Conservation (phyloP, 305 asterid genomes). For the Fraxinus baroniana region DNA sequence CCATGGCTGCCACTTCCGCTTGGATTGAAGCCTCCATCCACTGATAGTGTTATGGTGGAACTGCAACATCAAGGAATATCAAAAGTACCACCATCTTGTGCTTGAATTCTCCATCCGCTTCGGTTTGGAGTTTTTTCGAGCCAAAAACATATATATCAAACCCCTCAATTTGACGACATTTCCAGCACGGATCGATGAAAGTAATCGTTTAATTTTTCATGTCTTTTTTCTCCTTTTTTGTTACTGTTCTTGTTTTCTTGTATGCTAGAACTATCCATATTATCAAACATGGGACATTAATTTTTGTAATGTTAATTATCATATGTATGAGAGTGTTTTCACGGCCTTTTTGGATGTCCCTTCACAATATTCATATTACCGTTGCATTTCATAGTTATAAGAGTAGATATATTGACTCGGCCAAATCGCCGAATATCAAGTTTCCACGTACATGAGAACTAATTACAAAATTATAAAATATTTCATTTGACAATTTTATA, state of each 20-base stretch:
- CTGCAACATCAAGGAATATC: conserved; percentile 78
- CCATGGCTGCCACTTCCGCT: conserved; percentile 93
- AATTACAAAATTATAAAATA: too few species aligned
- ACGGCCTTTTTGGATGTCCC: background rate
- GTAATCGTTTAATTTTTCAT: conserved; percentile 24
- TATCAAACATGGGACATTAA: conserved; percentile 30
- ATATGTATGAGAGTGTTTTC: conserved; percentile 4
- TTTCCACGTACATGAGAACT: too few species aligned
- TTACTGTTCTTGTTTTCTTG: conserved; percentile 29
- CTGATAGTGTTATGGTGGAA: conserved; percentile 66
- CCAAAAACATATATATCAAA: background rate
- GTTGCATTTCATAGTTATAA: background rate
- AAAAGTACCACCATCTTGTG: conserved; percentile 66
- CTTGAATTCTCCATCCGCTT: conserved; percentile 18
- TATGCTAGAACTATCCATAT: conserved; percentile 33
- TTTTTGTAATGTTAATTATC: conserved; percentile 32
- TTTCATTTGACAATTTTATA: too few species aligned
- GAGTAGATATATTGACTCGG: too few species aligned
- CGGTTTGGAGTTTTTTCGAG: conserved; percentile 11
- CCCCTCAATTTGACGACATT: conserved; percentile 65
- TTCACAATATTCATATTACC: background rate
- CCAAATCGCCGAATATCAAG: too few species aligned
- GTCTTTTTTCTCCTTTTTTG: background rate
- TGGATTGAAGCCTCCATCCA: conserved; percentile 78
- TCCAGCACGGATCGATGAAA: conserved; percentile 34